Base-by-base conservation (phyloP, 495 filamentous ascomycete genomes). In the Massariosphaeria phaeospora region DNA sequence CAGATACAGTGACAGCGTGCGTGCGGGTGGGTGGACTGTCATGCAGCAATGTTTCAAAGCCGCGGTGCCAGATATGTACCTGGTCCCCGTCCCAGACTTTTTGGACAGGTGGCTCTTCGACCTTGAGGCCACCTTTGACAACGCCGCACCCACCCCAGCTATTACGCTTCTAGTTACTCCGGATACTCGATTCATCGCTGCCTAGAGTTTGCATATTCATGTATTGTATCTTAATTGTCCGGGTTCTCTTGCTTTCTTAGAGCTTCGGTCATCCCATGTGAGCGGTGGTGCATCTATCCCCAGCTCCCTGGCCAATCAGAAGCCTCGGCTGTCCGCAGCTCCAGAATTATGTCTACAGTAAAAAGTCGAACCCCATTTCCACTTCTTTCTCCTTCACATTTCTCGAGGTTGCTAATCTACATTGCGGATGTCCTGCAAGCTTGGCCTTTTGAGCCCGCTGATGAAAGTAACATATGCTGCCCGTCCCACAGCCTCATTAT, bases 401-500 rank as follows among this genome's bases (percentile, higher is more conserved):
- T n/a, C n/a, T n/a, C n/a, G n/a, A n/a, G n/a, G n/a, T n/a, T n/a
- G n/a, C n/a, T n/a, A n/a, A n/a, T n/a, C n/a, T n/a, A n/a, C n/a
- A n/a, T n/a, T n/a, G n/a, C n/a, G n/a, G n/a, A n/a, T n/a, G n/a
- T n/a, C n/a, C n/a, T n/a, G n/a, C n/a, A n/a, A n/a, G n/a, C n/a
- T n/a, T n/a, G n/a, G n/a, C n/a, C n/a, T n/a, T n/a, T n/a, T n/a
- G n/a, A n/a, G n/a, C n/a, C n/a, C n/a, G n/a, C n/a, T n/a, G n/a
- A n/a, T n/a, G n/a, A n/a, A n/a, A n/a, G n/a, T n/a, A n/a, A n/a
- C n/a, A n/a, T n/a, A n/a, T n/a, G n/a, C 38, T 40, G 20, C 6
- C 21, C 2, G 33, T 29, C 20, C 21, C 43, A 2, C 23, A 8
- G 15, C 10, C 26, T 10, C 25, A 15, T 56, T 75, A 94, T 62